A percentile compares a stretch with the other conserved stretches of the same genome.
phyloP scores from a whole-genome alignment of 2,329 filamentous ascomycete species.

The Thielaviopsis punctulata region DNA sequence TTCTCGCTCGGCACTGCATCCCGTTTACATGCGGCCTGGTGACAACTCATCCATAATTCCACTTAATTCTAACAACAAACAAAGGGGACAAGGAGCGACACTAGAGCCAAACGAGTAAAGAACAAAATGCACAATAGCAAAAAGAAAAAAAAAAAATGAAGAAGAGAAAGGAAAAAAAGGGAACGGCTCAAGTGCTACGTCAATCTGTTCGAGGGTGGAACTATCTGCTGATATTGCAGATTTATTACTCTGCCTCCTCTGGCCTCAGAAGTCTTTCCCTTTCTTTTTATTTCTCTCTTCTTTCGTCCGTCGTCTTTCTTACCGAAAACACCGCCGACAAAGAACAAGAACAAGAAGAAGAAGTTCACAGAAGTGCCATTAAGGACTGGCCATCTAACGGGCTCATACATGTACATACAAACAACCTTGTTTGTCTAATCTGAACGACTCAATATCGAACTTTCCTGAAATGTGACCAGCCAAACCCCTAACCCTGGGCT shows the following conservation, averaged over 20 bases:
- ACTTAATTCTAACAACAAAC: background rate
- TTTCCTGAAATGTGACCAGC: background rate
- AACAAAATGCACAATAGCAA: background rate
- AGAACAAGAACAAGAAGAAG: too few relatives aligned
- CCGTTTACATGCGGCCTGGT: background rate
- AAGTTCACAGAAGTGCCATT: too few relatives aligned
- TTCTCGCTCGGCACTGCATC: background rate
- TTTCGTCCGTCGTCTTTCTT: too few relatives aligned
- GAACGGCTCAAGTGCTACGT: slow-evolving; percentile 12
- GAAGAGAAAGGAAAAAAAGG: background rate
- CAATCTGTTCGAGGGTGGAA: background rate
- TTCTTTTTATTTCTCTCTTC: too few relatives aligned
- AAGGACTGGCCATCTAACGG: too few relatives aligned
- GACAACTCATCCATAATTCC: slow-evolving; percentile 1
- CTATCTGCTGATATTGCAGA: background rate
- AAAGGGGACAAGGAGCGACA: background rate
- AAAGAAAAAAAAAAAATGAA: background rate
- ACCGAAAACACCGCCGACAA: too few relatives aligned
- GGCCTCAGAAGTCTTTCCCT: too few relatives aligned
- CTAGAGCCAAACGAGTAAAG: background rate
- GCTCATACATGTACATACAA: too few relatives aligned
- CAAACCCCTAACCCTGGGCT: too few relatives aligned
- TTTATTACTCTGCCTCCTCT: background rate
- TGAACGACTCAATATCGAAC: too few relatives aligned
- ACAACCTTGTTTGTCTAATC: background rate